Base-by-base conservation (phyloP, 805 yeast species). In the Schizosaccharomyces japonicus region DNA sequence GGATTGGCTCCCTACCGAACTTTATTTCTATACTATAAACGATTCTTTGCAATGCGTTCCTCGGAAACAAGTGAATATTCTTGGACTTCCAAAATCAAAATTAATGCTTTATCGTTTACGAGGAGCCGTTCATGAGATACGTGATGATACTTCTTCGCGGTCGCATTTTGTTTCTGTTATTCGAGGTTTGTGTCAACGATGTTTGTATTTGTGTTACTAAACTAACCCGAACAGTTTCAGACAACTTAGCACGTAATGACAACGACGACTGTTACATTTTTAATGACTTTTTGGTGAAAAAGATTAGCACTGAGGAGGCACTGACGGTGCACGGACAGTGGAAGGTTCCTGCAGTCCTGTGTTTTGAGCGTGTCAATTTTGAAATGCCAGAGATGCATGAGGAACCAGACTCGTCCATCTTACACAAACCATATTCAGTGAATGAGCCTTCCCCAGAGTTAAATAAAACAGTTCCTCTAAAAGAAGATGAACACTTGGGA, bases 261-360 rank as follows among this genome's bases (percentile, higher is more conserved):
- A 49, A 33, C 3, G 52, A 51, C 17, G n/a, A 44, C 11, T 54
- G 52, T 15, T 74, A 69, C 56, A 60, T 90, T 57, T 83, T 90
- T 60, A 90, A 90, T 58, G 96, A 90, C 60, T 90, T 87, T 61
- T 64, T 90, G 52, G 96, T 85, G 13, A 71, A 74, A 54, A 76
- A 75, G 23, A 68, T 90, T 0, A 68, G 77, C 1, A 81, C 78
- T 54, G 70, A 69, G 11, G 95, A 90, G 54, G 95, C 80, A 0
- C 66, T 84, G 45, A 73, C 83, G 57, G 61, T 83, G 45, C 63
- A 75, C 1, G 67, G 69, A 45, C 67, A 77, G 65, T 85, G 95
- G 94, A 90, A 90, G 58, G 73, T 73, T 29, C 94, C 95, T 1
- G 76, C 79, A 15, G 65, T 78, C 26, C 63, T 80, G 13, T 59